Evolutionary conservation across 108 stramenopile genomes (phyloP), one percentile per base, ranked within the genome.

Genomic region (Nitzschia sp.): DNA sequence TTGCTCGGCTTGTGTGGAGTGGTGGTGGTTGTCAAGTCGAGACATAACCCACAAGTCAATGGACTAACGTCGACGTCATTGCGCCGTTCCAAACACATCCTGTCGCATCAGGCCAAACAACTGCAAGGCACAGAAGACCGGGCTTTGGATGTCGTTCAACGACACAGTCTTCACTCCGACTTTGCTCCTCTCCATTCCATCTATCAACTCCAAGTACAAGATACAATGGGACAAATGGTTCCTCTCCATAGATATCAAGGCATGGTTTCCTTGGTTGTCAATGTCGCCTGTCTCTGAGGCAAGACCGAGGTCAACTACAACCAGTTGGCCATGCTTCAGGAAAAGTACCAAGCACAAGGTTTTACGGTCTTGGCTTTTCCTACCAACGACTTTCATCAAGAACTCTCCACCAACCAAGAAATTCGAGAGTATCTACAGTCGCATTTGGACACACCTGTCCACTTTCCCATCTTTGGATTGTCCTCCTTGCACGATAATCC

Each of bases 271-370:
- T 62, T 92, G 54, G 70, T 92, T 40, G 84, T 92, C 60, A 92
- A 92, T 55, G 84, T 87, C 8, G 91, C 91, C 11, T 89, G 83
- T 44, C 71, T 83, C 73, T 92, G 87, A 89, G 91, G 87, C 60
- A 81, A 87, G 46, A 92, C 91, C 41, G 37, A 71, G 51, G 72
- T 87, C 68, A 76, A 80, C 52, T 92, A 86, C 77, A 65, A 80
- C 52, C 78, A 92, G 74, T 75, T 88, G 80, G 48, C 54, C 37
- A 55, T 76, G 14, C 58, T 88, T 56, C 83, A 86, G 57, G 59
- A 78, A 41, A 80, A 77, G 48, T 86, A 80, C 51, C 56, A 62
- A 21, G 53, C 67, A 19, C 40, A 65, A 9, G 83, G 83, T 7
- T 89, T 89, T 65, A 63, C 71, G 7, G 86, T 89, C 15, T 44